phyloP scores from a whole-genome alignment of 768 basidiomycete genomes.

The Lactarius hengduanensis region DNA sequence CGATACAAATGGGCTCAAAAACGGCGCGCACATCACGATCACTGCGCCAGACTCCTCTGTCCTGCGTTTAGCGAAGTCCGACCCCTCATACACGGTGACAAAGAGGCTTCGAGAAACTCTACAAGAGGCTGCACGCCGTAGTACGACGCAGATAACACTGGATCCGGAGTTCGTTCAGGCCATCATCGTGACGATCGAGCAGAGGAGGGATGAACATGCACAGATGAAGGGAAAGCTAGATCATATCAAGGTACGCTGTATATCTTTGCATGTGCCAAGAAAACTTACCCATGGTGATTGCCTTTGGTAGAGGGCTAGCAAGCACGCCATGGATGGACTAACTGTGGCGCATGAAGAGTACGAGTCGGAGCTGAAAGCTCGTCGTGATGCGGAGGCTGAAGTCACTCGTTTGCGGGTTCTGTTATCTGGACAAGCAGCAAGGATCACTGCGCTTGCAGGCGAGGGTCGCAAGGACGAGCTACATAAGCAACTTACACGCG shows the following conservation, averaged over 20 bases:
- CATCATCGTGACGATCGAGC: conserved; percentile 64
- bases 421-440: conserved; percentile 85
- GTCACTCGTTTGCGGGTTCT: conserved; percentile 81
- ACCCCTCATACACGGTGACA: conserved; percentile 47
- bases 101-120: conserved; percentile 61
- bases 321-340: conserved; percentile 89
- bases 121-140: conserved; percentile 56
- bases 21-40: conserved; percentile 43
- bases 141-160: conserved; percentile 60
- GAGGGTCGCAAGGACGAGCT: conserved; percentile 76
- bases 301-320: conserved; percentile 71
- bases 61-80: conserved; percentile 35
- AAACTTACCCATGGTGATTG: conserved; percentile 1
- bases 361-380: conserved; percentile 82
- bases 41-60: conserved; percentile 42
- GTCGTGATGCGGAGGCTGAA: conserved; percentile 91
- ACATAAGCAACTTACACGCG: conserved; percentile 74
- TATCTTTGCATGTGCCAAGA: background rate
- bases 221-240: conserved; percentile 78
- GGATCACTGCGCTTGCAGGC: conserved; percentile 80
- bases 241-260: conserved; percentile 71
- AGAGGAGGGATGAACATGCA: conserved; percentile 55
- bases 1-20: conserved; percentile 21
- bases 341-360: conserved; percentile 93
- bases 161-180: conserved; percentile 73